Evolutionary conservation across 257 asterid species (phyloP), one percentile per base, ranked within the genome.

Genomic region (Primulina huaijiensis): DNA sequence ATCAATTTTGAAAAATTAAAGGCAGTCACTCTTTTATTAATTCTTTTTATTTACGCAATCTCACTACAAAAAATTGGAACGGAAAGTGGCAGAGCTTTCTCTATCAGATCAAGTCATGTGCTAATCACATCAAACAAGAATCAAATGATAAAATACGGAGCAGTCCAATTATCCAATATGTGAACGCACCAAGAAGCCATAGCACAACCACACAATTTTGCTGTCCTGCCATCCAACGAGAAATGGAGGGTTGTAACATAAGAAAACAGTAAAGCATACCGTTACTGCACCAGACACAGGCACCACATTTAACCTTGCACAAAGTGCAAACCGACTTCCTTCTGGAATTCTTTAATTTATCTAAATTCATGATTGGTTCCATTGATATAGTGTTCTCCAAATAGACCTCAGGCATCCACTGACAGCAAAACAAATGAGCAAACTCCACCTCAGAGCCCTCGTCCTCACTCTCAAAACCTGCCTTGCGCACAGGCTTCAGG

Each of bases 241-340:
- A 46, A 81, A 79, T 55, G 80, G 57, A 74, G 58, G 74, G 71
- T 31, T 70, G 75, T 75, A 82, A 78, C 78, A 64, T 76, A 72
- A 80, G 79, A 79, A 85, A 80, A 80, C 77, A 72, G 72, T 82
- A 82, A 75, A 62, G 85, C 97, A 82, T 94, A 94, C 99, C 99
- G 79, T 86, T 88, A 79, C 97, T 94, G 92, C 99, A 94, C 68
- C 95, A 89, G 66, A 91, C 95, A 82, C 97, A 90, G 67, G 94
- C 91, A 80, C 99, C 99, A 75, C 76, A 81, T 77, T 89, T 94
- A 87, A 84, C 90, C 90, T 91, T 94, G 92, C 99, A 94, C 81
- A 94, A 76, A 78, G 75, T 79, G 79, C 99, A 94, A 82, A 91
- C 74, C 86, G 84, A 69, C 77, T 87, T 94, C 77, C 78, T 84